These are phyloP conservation scores for Pinus albicaulis DNA, from an alignment of 75 land plant species.

Conservation along the genomic window DNA sequence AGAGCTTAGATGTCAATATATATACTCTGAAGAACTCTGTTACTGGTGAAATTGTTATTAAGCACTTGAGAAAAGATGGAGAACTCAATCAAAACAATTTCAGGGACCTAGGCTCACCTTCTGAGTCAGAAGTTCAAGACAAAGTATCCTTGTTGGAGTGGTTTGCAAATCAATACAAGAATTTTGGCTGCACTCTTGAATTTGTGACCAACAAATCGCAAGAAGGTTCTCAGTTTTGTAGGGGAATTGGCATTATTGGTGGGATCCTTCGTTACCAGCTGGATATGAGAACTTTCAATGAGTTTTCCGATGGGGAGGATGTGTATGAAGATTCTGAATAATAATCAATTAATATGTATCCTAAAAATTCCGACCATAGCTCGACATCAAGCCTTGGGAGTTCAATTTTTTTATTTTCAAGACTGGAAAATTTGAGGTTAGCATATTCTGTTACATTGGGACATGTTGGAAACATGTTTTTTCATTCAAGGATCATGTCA, in stretches of 20 bases:
- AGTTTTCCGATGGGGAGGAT: slow-evolving; percentile 38
- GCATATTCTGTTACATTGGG: neutral
- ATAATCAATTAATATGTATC: slow-evolving; percentile 1
- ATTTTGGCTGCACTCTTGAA: slow-evolving; percentile 61
- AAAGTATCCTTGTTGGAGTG: slow-evolving; percentile 52
- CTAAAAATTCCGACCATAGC: neutral
- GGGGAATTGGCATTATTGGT: slow-evolving; percentile 59
- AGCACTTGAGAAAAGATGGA: slow-evolving; percentile 52
- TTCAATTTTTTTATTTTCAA: neutral
- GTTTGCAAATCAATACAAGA: slow-evolving; percentile 56
- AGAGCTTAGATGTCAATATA: slow-evolving; percentile 36
- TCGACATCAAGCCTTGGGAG: neutral
- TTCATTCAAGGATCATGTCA: neutral
- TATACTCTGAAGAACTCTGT: slow-evolving; percentile 34
- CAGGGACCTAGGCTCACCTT: slow-evolving; percentile 26
- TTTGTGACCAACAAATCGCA: slow-evolving; percentile 64
- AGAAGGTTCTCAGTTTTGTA: slow-evolving; percentile 59
- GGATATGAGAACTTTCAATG: slow-evolving; percentile 54
- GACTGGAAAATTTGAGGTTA: neutral
- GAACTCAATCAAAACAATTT: slow-evolving; percentile 18
- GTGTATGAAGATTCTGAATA: slow-evolving; percentile 43
- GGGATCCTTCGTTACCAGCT: slow-evolving; percentile 59
- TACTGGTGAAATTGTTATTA: slow-evolving; percentile 41
- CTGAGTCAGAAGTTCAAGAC: slow-evolving; percentile 46
- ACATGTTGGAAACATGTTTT: neutral